Conservation (phyloP, 73 alveolate species). For the Symbiodinium natans region DNA sequence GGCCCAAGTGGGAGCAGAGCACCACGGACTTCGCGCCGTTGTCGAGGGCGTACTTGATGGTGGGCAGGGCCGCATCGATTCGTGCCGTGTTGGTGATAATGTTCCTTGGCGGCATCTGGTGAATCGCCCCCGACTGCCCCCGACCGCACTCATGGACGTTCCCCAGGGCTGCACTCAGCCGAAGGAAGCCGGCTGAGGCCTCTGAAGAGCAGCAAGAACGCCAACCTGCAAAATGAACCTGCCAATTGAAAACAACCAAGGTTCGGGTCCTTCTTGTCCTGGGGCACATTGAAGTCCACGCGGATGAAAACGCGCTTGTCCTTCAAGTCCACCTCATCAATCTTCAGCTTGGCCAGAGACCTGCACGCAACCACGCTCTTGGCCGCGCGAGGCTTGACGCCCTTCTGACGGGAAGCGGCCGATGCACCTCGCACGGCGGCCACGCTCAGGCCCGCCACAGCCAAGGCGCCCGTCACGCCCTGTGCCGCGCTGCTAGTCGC, state of each 20-base stretch:
- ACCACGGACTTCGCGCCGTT: conserved; percentile 97
- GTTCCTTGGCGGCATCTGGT: no score
- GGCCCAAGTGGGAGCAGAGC: conserved; percentile 97
- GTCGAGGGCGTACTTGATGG: conserved; percentile 97
- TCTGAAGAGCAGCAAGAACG: no score
- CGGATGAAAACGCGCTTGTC: conserved; percentile 48
- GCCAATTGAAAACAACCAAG: no score
- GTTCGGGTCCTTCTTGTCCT: conserved; percentile 52
- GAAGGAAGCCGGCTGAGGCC: no score
- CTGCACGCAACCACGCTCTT: not conserved
- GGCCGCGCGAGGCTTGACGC: conserved; percentile 18
- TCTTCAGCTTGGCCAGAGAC: not conserved
- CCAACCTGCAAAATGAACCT: no score
- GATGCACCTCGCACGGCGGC: not conserved
- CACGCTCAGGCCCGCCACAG: conserved; percentile 10
- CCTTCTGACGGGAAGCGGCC: conserved; percentile 12
- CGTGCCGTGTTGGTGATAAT: conserved; percentile 96
- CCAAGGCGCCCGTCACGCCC: conserved; percentile 17
- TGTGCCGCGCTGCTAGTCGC: not conserved
- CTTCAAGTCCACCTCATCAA: conserved; percentile 7
- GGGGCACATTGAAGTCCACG: conserved; percentile 35
- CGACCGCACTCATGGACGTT: no score
- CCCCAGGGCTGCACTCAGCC: no score
- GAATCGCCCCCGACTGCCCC: no score
- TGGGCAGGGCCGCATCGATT: conserved; percentile 97